Base-by-base conservation (phyloP, 1,284 basidiomycete genomes). In the Athelia psychrophila region DNA sequence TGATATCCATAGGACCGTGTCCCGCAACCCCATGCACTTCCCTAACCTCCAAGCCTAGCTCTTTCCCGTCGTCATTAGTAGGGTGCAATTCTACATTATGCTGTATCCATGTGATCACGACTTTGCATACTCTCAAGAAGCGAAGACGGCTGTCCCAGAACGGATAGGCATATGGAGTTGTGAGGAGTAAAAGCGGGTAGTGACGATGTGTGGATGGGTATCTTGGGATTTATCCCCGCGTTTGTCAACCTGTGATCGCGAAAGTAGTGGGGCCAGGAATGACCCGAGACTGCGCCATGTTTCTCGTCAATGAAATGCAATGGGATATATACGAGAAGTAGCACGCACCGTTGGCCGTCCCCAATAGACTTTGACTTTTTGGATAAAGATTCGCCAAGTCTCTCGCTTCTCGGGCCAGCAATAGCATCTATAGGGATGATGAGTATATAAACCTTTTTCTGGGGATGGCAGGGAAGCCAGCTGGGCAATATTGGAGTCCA, bases 401-500 rank as follows among this genome's bases (percentile, higher is more conserved):
- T 44, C 59, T 51, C 2, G 56, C 48, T n/a, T 6, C 63, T 54
- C 10, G 65, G 62, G 24, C 67, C 62, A 24, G 68, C 59, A 42
- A 69, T 58, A 24, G 71, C 69, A 30, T 75, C 77, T 78, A 19
- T 16, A 20, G 5, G 32, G 46, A 56, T n/a, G n/a, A 51, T n/a
- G n/a, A 27, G 46, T 20, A 48, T 25, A 23, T 36, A 25, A 12
- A 33, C 51, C 18, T 48, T 2, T 18, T 23, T 23, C 23, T 52
- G 25, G 38, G 30, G 22, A 25, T 36, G 50, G 23, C 27, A 23
- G 36, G 24, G 15, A 22, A 33, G 51, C 50, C 27, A 51, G 77
- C 79, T n/a, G n/a, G n/a, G n/a, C 79, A 65, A 83, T 74, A 54
- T 71, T 76, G 4, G 66, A 63, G 22, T 67, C 64, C 40, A 70